Evolutionary conservation across 2,329 filamentous ascomycete species (phyloP), one percentile per base, ranked within the genome.

Genomic region (Penicillium glabrum): DNA sequence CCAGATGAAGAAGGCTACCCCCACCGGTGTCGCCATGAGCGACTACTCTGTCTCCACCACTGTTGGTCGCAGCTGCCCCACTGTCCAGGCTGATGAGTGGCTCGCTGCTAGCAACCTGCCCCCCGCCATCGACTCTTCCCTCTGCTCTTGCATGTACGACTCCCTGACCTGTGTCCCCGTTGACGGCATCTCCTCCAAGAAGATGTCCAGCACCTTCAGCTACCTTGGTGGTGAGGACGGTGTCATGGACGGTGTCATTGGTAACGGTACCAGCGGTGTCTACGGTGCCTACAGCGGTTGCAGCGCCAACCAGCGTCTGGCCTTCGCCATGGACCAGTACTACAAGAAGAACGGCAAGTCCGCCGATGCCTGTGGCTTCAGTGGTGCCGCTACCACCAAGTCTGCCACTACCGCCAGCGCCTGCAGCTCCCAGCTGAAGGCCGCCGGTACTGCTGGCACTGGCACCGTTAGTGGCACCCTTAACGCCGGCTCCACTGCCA

Each of bases 101-200:
- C 79, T 82, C 64, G 89, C 90, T 52, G 81, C 61, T 31, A 80
- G 82, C 44, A 80, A 78, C 56, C 90, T 99, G 33, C 95, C 95
- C 27, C 93, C 93, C 10, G 85, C 84, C 11, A 92, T 93, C 61
- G 91, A 98, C 78, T 71, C 84, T 46, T 70, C 85, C 45, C 86
- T 96, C 46, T 99, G 95, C 83, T 75, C 82, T 56, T 99, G 95
- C 85, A 96, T 96, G 90, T 83, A 85, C 74, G 80, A 84, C 62
- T 86, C 86, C 45, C 79, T 96, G 56, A 78, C 80, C 57, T 99
- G 95, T 78, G 82, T 83, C 27, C 85, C 91, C 59, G 79, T 83
- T 46, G 75, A 81, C 46, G 75, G 76, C 65, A 78, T 91, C 44
- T 78, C 82, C 61, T 72, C 79, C 49, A 80, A 86, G 53, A 77